Base-by-base conservation (phyloP, 768 basidiomycete genomes). In the Hortiboletus flavorubellus region DNA sequence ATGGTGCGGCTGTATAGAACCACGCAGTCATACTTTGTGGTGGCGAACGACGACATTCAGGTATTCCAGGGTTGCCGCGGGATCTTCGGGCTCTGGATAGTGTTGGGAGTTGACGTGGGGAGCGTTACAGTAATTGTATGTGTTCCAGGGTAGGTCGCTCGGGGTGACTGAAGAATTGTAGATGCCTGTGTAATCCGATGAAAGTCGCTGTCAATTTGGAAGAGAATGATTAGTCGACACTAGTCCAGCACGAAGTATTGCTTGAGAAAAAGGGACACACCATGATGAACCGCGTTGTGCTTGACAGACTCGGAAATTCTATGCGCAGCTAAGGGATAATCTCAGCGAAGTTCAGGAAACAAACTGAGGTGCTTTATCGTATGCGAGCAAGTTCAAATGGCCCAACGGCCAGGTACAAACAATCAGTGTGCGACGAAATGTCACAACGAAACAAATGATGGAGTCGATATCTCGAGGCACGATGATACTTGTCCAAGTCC, bases 121-220 rank as follows among this genome's bases (percentile, higher is more conserved):
- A 0, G 79, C 79, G 48, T 80, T 80, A 66, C 79, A 80, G 53
- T 79, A 80, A 49, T 80, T 80, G 68, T 80, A 79, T 29, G 78
- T 80, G 64, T 79, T 73, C 79, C 79, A 80, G 0, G 77, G 74
- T 11, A 74, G 61, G 43, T 57, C 35, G 1, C 51, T 51, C 10
- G 79, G 79, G 1, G 79, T 80, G 33, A 64, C 18, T 2, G 79
- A 80, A 6, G 76, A 72, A 44, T 76, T 72, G 62, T 80, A 80
- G 30, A 80, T 64, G 7, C 78, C 78, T n/a, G 57, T 59, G 31
- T 30, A 23, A 26, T 45, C 46, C 41, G 53, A 41, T 21, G 52
- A 35, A 29, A 55, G 45, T n/a, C 49, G 51, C 55, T 67, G 35
- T 41, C 21, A 38, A n/a, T 31, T 51, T 23, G 26, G 30, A 35